phyloP scores from a whole-genome alignment of 208 protist genomes.

The Acanthamoeba castellanii region DNA sequence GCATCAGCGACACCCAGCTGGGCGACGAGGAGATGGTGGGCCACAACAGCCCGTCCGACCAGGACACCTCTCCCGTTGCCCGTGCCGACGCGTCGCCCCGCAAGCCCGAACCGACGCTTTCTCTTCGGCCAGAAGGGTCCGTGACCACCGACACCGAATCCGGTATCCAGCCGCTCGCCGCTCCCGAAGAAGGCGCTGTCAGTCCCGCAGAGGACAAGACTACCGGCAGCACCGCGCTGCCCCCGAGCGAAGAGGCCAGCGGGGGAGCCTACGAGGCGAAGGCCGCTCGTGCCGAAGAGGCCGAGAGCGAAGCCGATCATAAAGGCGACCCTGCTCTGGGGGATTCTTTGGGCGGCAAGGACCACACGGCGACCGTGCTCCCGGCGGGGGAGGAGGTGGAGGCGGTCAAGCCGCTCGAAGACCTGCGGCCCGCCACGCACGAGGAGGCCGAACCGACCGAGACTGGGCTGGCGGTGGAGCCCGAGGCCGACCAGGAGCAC shows the following conservation, averaged over 20 bases:
- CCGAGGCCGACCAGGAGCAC: neutral
- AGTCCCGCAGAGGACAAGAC: neutral
- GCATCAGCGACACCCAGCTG: neutral
- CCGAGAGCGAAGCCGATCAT: too few species aligned
- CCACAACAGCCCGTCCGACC: neutral
- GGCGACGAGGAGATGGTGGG: slow-evolving; percentile 36
- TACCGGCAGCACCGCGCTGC: neutral
- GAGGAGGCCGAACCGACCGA: neutral
- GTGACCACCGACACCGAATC: too few species aligned
- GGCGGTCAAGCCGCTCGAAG: too few species aligned
- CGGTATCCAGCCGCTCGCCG: too few species aligned
- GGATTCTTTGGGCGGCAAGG: too few species aligned
- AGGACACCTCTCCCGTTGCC: neutral
- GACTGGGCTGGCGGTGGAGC: neutral
- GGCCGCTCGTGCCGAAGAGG: too few species aligned
- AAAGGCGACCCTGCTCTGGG: too few species aligned
- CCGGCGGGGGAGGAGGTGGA: too few species aligned
- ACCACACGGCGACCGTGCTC: too few species aligned
- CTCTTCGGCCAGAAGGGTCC: neutral
- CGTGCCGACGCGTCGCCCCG: neutral
- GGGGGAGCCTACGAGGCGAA: neutral
- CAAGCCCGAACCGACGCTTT: neutral
- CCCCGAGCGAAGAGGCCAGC: neutral
- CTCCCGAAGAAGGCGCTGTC: too few species aligned
- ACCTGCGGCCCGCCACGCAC: too few species aligned